Base-by-base conservation (phyloP, 73 alveolate species). In the Paramecium sexaurelia region DNA sequence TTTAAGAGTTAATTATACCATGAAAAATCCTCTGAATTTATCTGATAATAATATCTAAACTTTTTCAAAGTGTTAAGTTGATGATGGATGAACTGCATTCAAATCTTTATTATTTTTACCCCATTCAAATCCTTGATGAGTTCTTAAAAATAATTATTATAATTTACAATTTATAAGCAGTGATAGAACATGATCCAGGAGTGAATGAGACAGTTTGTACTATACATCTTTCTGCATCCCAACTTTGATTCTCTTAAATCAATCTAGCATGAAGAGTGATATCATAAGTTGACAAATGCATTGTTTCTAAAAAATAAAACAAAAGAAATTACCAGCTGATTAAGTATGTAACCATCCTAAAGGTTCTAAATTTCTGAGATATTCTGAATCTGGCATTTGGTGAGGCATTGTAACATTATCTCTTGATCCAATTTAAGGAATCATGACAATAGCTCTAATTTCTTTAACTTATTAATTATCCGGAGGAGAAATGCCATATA, bases 341-440 rank as follows among this genome's bases (percentile, higher is more conserved):
- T 95, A 96, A 85, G 99, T 98, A 93, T 99, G 99, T 61, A 99
- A 96, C 99, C 99, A 97, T n/a, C 99, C 99, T 47, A 99, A 95
- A 20, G 99, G 99, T 92, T 99, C 99, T 91, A 99, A 93, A 88
- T 99, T 99, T 39, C 96, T 85, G 69, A 99, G 95, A 93, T 97
- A 96, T 39, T 95, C 98, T 84, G 98, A 99, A 78, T 98, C 99
- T 26, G 99, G 99, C 91, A 98, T 90, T 84, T 92, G 94, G 35
- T 96, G 96, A 6, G 99, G 99, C 90, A 98, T 83, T 39, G 99
- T 98, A 26, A 98, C 97, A 71, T 92, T 94, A 85, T 98, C 96
- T 92, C 95, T 96, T 7, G 97, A 94, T 26, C 99, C 99, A 3
- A 97, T 94, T 92, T 98, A 97, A 27, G 99, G 99, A 5, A 98